These are phyloP conservation scores for Lepidium didymum DNA, from an alignment of 345 rosid species.

Conservation along the genomic window DNA sequence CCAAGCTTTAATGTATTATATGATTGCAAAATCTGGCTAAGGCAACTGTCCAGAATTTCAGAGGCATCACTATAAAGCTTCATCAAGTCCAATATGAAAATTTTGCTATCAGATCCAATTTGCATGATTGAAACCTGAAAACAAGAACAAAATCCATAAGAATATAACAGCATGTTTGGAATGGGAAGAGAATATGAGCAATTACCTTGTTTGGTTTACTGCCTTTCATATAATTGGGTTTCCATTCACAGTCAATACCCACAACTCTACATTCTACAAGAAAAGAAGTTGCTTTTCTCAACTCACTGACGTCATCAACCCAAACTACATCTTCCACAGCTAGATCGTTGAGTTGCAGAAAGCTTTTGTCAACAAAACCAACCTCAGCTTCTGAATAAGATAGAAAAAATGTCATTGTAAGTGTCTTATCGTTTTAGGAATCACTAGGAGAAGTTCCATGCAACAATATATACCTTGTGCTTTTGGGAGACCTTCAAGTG, in stretches of 20 bases:
- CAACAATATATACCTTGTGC: conserved; percentile 40
- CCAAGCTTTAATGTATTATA: conserved; percentile 74
- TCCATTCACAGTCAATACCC: conserved; percentile 96
- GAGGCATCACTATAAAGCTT: conserved; percentile 65
- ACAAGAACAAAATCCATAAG: neutral
- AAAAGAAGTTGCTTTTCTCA: conserved; percentile 44
- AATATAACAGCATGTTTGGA: neutral
- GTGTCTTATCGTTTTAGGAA: neutral
- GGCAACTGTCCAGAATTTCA: conserved; percentile 53
- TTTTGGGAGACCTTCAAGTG: conserved; percentile 67
- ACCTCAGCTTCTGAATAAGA: conserved; percentile 49
- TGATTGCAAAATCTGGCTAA: conserved; percentile 72
- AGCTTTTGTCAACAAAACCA: conserved; percentile 33
- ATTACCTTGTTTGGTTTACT: conserved; percentile 67
- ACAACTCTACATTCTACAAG: conserved; percentile 71
- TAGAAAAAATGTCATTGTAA: neutral
- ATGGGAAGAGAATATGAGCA: neutral
- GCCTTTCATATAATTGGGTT: conserved; percentile 78
- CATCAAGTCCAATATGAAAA: conserved; percentile 84
- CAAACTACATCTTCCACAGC: conserved; percentile 55
- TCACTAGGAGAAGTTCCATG: neutral
- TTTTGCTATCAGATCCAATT: conserved; percentile 63
- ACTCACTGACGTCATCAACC: conserved; percentile 65
- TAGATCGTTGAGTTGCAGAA: conserved; percentile 59
- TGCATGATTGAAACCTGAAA: conserved; percentile 95